Base-by-base conservation (phyloP, 805 yeast genomes). In the Candida maesae region DNA sequence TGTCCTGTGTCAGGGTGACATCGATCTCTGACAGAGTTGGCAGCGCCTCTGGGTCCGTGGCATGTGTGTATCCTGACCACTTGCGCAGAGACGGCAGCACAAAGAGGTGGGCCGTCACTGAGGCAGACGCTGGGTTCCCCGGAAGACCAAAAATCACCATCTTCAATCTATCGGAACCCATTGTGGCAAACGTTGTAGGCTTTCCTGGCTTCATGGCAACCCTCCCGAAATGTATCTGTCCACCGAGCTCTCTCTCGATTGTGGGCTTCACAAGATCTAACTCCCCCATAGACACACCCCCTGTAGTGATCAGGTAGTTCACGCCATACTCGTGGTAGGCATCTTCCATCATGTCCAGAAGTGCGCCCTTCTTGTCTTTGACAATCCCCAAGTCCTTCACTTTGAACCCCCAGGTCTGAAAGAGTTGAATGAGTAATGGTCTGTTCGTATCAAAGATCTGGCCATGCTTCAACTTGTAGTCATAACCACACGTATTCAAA, bases 231-330 rank as follows among this genome's bases (percentile, higher is more conserved):
- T 73, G 76, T 27, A 75, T 70, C 1, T 44, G 50, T 1, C 78
- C 80, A 0, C 60, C 58, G 14, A 75, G 47, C 10, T 44, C 45
- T 26, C 66, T 52, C 42, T 71, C 73, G 18, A 75, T 70, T 0
- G 68, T 61, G 0, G 79, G 79, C 41, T 75, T 75, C 30, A 75
- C 51, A 13, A 73, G 57, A 51, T 75, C 81, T 25, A 66, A 45
- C 50, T 75, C 81, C 2, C 81, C 81, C 81, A 75, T 75, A 1
- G 81, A 75, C 2, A 75, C 81, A 18, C 81, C 81, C 2, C 81
- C 81, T 1, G 76, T 68, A 2, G 80, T 74, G 27, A 75, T 61
- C 27, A 75, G 47, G 27, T 66, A 66, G 41, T 75, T 54, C 10
- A 51, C 48, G 5, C 46, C 25, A 2, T 42, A 30, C 5, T 48